Percentiles rank a stretch among this genome's conserved stretches.
Conservation (phyloP, 2,329 filamentous ascomycete genomes). For the Dryadomyces quercus-mongolicae region DNA sequence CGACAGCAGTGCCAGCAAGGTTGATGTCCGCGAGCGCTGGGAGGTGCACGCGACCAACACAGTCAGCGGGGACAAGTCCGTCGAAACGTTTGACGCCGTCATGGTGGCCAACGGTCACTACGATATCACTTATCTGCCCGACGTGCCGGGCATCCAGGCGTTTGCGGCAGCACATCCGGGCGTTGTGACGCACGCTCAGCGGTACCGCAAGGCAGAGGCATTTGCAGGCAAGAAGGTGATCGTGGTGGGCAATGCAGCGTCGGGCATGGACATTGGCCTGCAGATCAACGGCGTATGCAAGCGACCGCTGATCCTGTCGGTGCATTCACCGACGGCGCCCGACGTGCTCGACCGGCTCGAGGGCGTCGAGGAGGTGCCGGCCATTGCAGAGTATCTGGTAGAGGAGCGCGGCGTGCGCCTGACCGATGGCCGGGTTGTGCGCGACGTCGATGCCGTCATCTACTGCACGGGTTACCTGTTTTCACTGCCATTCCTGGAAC, state of each 20-base stretch:
- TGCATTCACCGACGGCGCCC: slow-evolving; percentile 34
- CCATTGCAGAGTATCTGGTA: slow-evolving; percentile 45
- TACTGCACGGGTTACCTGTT: slow-evolving; percentile 90
- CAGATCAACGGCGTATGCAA: slow-evolving; percentile 57
- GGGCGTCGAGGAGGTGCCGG: slow-evolving; percentile 37
- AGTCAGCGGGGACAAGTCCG: background rate
- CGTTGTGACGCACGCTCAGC: slow-evolving; percentile 63
- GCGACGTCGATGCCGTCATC: slow-evolving; percentile 60
- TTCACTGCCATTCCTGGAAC: slow-evolving; percentile 59
- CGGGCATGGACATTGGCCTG: slow-evolving; percentile 68
- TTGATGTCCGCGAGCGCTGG: slow-evolving; percentile 41
- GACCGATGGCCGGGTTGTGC: slow-evolving; percentile 49
- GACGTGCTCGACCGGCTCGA: slow-evolving; percentile 29
- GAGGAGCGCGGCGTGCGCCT: slow-evolving; percentile 51
- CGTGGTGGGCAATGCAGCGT: slow-evolving; percentile 74
- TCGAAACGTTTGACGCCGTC: slow-evolving; percentile 56
- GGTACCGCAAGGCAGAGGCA: slow-evolving; percentile 54
- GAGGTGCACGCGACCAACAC: slow-evolving; percentile 37
- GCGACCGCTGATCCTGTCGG: slow-evolving; percentile 53
- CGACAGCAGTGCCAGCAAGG: background rate
- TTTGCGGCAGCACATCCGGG: slow-evolving; percentile 50
- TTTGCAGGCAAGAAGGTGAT: slow-evolving; percentile 64
- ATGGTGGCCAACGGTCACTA: slow-evolving; percentile 69
- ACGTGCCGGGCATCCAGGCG: slow-evolving; percentile 42
- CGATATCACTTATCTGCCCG: slow-evolving; percentile 53